Conservation (phyloP, 176 grass and related monocot genomes). For the Cocos nucifera region DNA sequence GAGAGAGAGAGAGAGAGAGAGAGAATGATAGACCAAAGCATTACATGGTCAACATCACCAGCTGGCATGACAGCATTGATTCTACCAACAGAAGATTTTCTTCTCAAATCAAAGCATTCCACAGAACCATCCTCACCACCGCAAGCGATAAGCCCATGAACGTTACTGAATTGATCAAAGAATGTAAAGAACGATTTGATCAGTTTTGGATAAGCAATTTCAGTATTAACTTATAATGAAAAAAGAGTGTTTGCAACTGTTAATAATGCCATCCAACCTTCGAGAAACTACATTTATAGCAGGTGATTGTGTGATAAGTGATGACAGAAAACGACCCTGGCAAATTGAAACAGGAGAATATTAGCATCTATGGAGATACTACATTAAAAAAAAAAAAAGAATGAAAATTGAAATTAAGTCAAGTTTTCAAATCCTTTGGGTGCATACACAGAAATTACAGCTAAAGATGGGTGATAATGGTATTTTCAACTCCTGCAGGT, state of each 20-base stretch:
- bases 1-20: background rate
- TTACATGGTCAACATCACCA: constrained; percentile 71
- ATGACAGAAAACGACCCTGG: constrained; percentile 79
- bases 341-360: constrained; percentile 15
- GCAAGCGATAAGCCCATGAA: constrained; percentile 91
- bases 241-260: too few relatives aligned
- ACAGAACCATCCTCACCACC: constrained; percentile 85
- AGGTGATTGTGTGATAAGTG: constrained; percentile 72
- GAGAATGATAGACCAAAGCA: background rate
- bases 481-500: too few relatives aligned
- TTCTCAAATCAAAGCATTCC: constrained; percentile 95
- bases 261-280: constrained; percentile 31
- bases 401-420: too few relatives aligned
- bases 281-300: constrained; percentile 74
- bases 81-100: constrained; percentile 80
- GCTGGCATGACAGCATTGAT: constrained; percentile 46
- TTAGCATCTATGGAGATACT: background rate
- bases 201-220: too few relatives aligned
- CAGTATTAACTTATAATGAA: too few relatives aligned
- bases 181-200: constrained; percentile 1
- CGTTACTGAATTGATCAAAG: constrained; percentile 30
- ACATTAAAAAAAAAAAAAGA: too few relatives aligned
- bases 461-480: too few relatives aligned
- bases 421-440: too few relatives aligned
- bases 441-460: too few relatives aligned